These are phyloP conservation scores for Beauveria australis DNA, from an alignment of 2,329 filamentous ascomycete genomes.

Conservation along the genomic window DNA sequence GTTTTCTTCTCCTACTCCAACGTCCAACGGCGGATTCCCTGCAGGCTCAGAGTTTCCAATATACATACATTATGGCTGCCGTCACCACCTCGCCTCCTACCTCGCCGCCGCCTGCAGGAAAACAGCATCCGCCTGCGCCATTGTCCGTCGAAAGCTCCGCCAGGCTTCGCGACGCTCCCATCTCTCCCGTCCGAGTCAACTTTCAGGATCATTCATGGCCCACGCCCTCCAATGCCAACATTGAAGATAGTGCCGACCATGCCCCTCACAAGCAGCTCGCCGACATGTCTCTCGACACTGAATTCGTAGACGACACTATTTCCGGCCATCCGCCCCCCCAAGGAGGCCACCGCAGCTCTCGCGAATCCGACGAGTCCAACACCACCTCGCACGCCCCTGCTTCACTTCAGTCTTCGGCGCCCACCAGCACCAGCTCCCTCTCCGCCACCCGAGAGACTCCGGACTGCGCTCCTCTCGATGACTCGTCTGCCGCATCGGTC, in stretches of 20 bases:
- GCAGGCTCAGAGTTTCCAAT: conserved; percentile 11
- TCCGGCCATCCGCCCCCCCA: conserved; percentile 25
- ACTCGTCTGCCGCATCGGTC: conserved; percentile 43
- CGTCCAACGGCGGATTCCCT: conserved; percentile 7
- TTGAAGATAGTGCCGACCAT: conserved; percentile 33
- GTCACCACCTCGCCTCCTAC: conserved; percentile 27
- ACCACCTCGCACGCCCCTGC: conserved; percentile 39
- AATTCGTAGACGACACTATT: conserved; percentile 20
- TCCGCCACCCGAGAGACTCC: conserved; percentile 41
- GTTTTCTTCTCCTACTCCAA: conserved; percentile 1
- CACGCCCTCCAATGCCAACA: conserved; percentile 42
- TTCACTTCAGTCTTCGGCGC: conserved; percentile 44
- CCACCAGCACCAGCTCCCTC: conserved; percentile 49
- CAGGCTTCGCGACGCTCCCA: conserved; percentile 41
- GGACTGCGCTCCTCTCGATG: conserved; percentile 35
- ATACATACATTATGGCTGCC: conserved; percentile 10
- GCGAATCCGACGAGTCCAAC: conserved; percentile 43
- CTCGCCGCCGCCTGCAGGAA: conserved; percentile 20
- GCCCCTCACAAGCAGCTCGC: neutral
- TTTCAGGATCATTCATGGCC: conserved; percentile 45
- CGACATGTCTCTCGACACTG: neutral
- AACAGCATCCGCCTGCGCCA: conserved; percentile 29
- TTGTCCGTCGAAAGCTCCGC: conserved; percentile 27
- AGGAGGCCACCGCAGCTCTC: conserved; percentile 38
- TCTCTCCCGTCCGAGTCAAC: conserved; percentile 49